Evolutionary conservation across 148 eudicot species (phyloP), one percentile per base, ranked within the genome.

Genomic region (Rhododendron vialii): DNA sequence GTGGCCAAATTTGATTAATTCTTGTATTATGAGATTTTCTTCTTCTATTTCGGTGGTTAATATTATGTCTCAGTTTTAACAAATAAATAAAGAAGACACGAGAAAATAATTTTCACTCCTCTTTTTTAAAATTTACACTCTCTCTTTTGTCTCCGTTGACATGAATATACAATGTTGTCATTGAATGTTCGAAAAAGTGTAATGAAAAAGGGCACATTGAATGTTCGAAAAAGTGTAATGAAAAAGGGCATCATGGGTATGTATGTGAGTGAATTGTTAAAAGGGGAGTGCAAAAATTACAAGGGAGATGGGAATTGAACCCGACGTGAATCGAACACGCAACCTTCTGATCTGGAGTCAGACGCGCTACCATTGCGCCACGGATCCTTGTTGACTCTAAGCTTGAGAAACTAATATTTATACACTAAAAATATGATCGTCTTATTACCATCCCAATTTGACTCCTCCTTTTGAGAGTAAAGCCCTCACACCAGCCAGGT

Each of bases 311-410:
- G 22, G 30, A 10, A 24, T 78, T 85, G 87, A 85, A 85, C 87
- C 82, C 83, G 87, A 85, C 86, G 86, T 85, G 86, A 85, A 85
- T 85, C 86, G 86, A 85, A 85, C 86, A 77, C 82, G 86, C 86
- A 85, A 85, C 82, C 82, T 85, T 85, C 86, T 85, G 86, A 85
- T 85, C 82, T 85, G 86, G 86, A 77, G 86, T 85, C 86, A 85
- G 86, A 85, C 86, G 86, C 86, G 86, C 86, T 85, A 85, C 86
- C 86, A 85, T 85, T 85, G 86, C 86, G 86, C 86, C 86, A 85
- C 86, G 83, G 82, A 85, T 85, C 87, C 87, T 38, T 80, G 35
- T 22, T 7, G 51, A 59, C 2, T 20, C 12, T 8, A 24, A 0
- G 3, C 11, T 2, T 22, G 12, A 22, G 5, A 24, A 7, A 1